phyloP scores from a whole-genome alignment of 768 basidiomycete species.

The Suillus clintonianus region DNA sequence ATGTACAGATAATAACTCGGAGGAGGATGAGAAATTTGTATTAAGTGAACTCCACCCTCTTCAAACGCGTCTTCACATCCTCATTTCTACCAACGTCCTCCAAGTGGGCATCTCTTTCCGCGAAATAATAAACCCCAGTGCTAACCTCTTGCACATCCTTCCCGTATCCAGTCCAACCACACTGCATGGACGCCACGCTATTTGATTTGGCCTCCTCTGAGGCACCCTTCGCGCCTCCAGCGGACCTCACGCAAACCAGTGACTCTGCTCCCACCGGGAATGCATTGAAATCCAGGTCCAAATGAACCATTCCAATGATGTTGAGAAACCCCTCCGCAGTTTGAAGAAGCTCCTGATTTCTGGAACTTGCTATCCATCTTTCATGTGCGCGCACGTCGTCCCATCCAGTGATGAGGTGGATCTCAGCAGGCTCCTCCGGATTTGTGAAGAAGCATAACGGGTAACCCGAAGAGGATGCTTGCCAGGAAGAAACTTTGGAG shows the following conservation, averaged over 20 bases:
- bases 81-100: neutral
- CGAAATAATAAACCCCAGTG: constrained; percentile 17
- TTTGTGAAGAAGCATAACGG: constrained; percentile 42
- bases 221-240: neutral
- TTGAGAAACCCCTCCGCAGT: constrained; percentile 31
- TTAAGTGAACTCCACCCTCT: constrained; percentile 6
- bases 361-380: constrained; percentile 42
- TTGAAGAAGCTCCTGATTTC: constrained; percentile 39
- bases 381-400: constrained; percentile 39
- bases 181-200: neutral
- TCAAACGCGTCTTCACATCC: constrained; percentile 10
- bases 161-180: constrained; percentile 10
- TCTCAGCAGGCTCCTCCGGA: constrained; percentile 14
- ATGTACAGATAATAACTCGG: neutral
- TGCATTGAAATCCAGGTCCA: constrained; percentile 40
- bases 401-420: constrained; percentile 51
- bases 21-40: neutral
- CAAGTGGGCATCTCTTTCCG: neutral
- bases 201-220: neutral
- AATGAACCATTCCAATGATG: constrained; percentile 39
- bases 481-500: constrained; percentile 30
- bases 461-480: constrained; percentile 43
- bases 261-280: constrained; percentile 17
- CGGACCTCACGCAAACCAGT: constrained; percentile 13
- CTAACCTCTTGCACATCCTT: constrained; percentile 13